Evolutionary conservation across 352 stramenopile genomes (phyloP).

Genomic region (Globisporangium spiculum): DNA sequence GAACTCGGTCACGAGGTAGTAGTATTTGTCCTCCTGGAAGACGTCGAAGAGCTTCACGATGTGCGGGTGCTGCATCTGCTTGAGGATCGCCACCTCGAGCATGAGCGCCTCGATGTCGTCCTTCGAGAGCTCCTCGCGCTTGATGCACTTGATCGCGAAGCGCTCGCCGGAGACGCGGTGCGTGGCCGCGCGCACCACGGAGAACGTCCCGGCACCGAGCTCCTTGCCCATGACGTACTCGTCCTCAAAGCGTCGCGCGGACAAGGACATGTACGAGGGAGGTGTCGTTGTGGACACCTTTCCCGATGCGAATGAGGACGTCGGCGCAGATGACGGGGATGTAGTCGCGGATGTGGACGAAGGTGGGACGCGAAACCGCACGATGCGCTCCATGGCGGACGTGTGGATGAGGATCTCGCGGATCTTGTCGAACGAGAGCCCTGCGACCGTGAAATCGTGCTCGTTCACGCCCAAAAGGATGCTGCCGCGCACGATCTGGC

Average conservation of each 20-base stretch:
- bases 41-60: constrained; percentile 91
- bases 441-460: constrained; percentile 52
- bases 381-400: constrained; percentile 45
- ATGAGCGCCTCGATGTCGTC: constrained; percentile 74
- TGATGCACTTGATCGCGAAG: constrained; percentile 70
- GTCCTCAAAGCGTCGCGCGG: constrained; percentile 44
- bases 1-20: constrained; percentile 98
- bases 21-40: constrained; percentile 90
- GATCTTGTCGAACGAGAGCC: constrained; percentile 62
- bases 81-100: constrained; percentile 72
- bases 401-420: constrained; percentile 71
- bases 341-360: constrained; percentile 17
- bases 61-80: constrained; percentile 85
- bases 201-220: constrained; percentile 60
- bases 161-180: constrained; percentile 37
- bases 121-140: constrained; percentile 36
- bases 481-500: constrained; percentile 34
- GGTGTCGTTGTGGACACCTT: neutral
- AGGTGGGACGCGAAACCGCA: constrained; percentile 63
- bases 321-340: neutral
- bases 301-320: neutral
- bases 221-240: constrained; percentile 60
- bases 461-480: constrained; percentile 71
- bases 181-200: constrained; percentile 49
- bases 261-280: constrained; percentile 1